Conservation (phyloP, 2,329 filamentous ascomycete genomes). For the Acrodontium crateriforme region DNA sequence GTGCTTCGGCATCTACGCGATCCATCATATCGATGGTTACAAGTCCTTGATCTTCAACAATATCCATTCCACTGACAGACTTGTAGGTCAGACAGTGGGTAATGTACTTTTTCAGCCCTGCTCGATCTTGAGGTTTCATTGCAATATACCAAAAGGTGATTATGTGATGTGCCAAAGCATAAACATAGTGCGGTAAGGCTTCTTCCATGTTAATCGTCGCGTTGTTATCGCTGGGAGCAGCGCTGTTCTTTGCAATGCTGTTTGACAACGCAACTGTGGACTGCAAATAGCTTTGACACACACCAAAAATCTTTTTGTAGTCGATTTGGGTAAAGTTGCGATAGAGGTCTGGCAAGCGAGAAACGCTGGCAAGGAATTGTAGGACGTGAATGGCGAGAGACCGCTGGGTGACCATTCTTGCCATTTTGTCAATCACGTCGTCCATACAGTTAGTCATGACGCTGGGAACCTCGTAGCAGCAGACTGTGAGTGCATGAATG, state of each 20-base stretch:
- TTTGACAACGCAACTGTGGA: constrained; percentile 50
- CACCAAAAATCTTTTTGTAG: constrained; percentile 85
- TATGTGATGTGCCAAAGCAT: constrained; percentile 84
- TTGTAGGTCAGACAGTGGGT: constrained; percentile 67
- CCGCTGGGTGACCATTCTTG: constrained; percentile 86
- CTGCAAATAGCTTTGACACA: constrained; percentile 86
- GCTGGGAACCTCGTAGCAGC: constrained; percentile 82
- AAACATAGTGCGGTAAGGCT: constrained; percentile 50
- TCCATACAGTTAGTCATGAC: constrained; percentile 78
- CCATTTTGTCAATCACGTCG: constrained; percentile 81
- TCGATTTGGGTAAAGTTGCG: constrained; percentile 78
- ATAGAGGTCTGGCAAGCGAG: constrained; percentile 65
- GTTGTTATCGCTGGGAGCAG: constrained; percentile 15
- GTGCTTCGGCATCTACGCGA: constrained; percentile 17
- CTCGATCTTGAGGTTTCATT: constrained; percentile 68
- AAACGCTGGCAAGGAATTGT: constrained; percentile 84
- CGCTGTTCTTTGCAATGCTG: constrained; percentile 10
- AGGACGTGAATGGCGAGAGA: constrained; percentile 88
- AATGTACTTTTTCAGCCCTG: constrained; percentile 80
- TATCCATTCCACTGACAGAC: constrained; percentile 59
- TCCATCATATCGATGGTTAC: constrained; percentile 72
- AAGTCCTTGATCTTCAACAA: constrained; percentile 80
- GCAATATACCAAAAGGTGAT: constrained; percentile 96
- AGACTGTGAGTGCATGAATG: constrained; percentile 87
- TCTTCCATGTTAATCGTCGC: constrained; percentile 10